Evolutionary conservation across 2,329 filamentous ascomycete genomes (phyloP), one percentile per base, ranked within the genome.

Genomic region (Penicillium brasilianum): DNA sequence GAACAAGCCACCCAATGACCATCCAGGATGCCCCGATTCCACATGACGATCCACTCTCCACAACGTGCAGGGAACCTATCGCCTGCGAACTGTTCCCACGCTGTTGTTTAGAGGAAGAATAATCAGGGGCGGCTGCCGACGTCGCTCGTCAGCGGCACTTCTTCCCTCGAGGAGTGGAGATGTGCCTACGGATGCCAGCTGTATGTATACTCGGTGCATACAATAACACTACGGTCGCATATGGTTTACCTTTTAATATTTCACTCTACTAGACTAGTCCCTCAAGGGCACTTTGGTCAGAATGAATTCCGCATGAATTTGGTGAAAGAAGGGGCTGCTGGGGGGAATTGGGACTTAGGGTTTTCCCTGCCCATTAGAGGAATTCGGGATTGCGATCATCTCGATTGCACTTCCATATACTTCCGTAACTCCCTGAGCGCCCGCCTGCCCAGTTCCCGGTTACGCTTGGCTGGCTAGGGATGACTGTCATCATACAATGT

Each of bases 31-130:
- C 51, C 54, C 53, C 58, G 39, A 59, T 64, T 61, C 59, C 66
- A 65, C 56, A 53, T 34, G 64, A 34, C 56, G 66, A 69, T 69
- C 68, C 67, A 62, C 65, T 55, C 65, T 64, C 64, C 67, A 69
- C 68, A 69, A 64, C 64, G 64, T 67, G 66, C 55, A 61, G 52
- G 52, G 61, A 63, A 67, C 59, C 51, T 58, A 64, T 65, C 55
- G 57, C 53, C 49, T 56, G 20, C 48, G 56, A 44, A 50, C 34
- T 51, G 53, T 55, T 55, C 56, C 58, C 49, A 61, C 49, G 30
- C 55, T 49, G 55, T n/a, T 53, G 39, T 28, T 57, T 11, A 49
- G 22, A 32, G 37, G 34, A 32, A n/a, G 7, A 51, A 20, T 3
- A 20, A 53, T 50, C 48, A 50, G 28, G 48, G 48, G 28, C 18